phyloP scores from a whole-genome alignment of 2,329 filamentous ascomycete species.

The Aspergillus quadricinctus region DNA sequence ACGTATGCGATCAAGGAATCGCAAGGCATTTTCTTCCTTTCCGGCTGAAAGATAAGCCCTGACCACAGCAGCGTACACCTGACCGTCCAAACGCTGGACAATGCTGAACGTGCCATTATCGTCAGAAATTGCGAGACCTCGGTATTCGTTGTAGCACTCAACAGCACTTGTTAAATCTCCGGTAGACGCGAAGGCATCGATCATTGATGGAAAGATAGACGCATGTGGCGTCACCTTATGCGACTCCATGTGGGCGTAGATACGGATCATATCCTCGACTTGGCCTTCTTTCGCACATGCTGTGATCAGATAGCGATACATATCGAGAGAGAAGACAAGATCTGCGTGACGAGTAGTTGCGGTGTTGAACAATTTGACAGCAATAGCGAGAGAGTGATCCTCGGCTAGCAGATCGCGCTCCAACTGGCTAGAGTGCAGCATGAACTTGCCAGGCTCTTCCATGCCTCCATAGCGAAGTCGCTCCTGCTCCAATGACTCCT shows the following conservation, averaged over 20 bases:
- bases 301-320: conserved; percentile 79
- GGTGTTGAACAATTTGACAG: conserved; percentile 77
- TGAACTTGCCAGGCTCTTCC: conserved; percentile 78
- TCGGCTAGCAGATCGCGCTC: conserved; percentile 82
- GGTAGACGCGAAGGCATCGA: conserved; percentile 79
- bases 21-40: conserved; percentile 73
- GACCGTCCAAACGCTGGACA: conserved; percentile 68
- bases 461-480: conserved; percentile 79
- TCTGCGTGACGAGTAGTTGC: conserved; percentile 61
- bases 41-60: conserved; percentile 81
- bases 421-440: conserved; percentile 81
- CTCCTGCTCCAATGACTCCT: conserved; percentile 72
- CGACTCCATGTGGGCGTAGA: conserved; percentile 88
- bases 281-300: conserved; percentile 80
- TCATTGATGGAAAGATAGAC: conserved; percentile 86
- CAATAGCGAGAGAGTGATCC: conserved; percentile 80
- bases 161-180: conserved; percentile 84
- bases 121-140: conserved; percentile 76
- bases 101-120: conserved; percentile 68
- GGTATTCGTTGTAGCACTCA: conserved; percentile 94
- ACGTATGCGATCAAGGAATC: conserved; percentile 79
- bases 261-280: conserved; percentile 80
- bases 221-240: conserved; percentile 70
- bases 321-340: conserved; percentile 68
- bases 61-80: conserved; percentile 88